Conservation (phyloP, 1,139 yeast species). For the Yarrowia galli region DNA sequence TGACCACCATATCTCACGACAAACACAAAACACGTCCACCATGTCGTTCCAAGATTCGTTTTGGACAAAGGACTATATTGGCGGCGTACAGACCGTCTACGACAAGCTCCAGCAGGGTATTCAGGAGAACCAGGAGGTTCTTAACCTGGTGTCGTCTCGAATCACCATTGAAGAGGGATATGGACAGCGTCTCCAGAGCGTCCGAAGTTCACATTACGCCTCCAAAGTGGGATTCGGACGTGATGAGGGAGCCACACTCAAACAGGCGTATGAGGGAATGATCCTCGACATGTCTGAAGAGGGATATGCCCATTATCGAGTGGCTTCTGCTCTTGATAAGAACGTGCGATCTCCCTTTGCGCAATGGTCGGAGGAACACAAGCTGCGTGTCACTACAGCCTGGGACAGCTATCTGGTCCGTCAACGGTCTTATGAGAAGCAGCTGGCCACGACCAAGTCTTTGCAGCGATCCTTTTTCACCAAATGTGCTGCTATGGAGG, state of each 20-base stretch:
- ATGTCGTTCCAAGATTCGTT: conserved; percentile 50
- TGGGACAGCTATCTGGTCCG: conserved; percentile 59
- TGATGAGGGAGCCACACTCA: conserved; percentile 56
- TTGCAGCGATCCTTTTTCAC: conserved; percentile 71
- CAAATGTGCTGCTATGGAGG: conserved; percentile 76
- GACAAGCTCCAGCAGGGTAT: conserved; percentile 70
- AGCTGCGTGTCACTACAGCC: conserved; percentile 65
- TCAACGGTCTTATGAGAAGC: conserved; percentile 59
- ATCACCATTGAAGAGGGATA: conserved; percentile 70
- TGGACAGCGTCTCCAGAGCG: conserved; percentile 61
- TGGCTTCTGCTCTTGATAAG: conserved; percentile 66
- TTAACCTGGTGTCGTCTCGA: conserved; percentile 64
- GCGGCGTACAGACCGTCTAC: conserved; percentile 65
- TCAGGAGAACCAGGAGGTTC: conserved; percentile 70
- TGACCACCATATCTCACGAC: background rate
- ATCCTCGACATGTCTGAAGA: conserved; percentile 60
- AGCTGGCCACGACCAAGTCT: conserved; percentile 59
- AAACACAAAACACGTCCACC: background rate
- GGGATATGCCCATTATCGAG: conserved; percentile 68
- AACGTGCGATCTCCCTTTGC: conserved; percentile 73
- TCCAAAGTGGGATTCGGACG: conserved; percentile 52
- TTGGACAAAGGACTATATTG: conserved; percentile 76
- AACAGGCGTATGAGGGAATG: conserved; percentile 63
- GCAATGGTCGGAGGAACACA: conserved; percentile 76
- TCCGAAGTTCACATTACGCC: conserved; percentile 49